Percentiles rank a stretch among this genome's conserved stretches.
These are phyloP conservation scores for Brassica incana DNA, from an alignment of 345 rosid genomes.

Conservation along the genomic window DNA sequence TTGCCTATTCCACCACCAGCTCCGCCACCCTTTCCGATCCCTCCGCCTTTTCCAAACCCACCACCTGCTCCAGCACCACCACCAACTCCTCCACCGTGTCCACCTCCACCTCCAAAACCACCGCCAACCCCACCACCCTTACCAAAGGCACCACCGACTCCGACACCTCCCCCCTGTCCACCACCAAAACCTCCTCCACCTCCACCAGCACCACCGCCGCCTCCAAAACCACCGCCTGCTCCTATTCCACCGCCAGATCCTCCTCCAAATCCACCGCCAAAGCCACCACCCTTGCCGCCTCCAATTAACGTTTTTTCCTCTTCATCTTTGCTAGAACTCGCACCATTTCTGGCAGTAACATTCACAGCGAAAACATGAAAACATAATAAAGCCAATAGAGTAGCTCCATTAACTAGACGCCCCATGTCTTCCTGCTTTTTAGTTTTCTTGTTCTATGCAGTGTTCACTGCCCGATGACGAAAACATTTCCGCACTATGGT, in stretches of 20 bases:
- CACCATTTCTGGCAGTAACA: constrained; percentile 47
- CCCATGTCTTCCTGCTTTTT: constrained; percentile 38
- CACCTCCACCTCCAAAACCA: constrained; percentile 44
- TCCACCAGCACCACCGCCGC: constrained; percentile 40
- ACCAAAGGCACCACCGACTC: constrained; percentile 36
- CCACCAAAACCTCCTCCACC: constrained; percentile 43
- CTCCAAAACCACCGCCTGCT: constrained; percentile 38
- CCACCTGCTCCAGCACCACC: constrained; percentile 34
- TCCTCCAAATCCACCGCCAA: constrained; percentile 45
- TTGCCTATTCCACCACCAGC: not conserved
- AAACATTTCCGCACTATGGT: not conserved
- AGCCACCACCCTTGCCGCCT: constrained; percentile 42
- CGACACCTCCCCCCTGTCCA: constrained; percentile 45
- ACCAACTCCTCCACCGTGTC: constrained; percentile 40
- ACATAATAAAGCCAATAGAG: constrained; percentile 50
- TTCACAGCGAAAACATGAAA: constrained; percentile 44
- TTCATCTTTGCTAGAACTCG: constrained; percentile 22
- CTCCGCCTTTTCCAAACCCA: constrained; percentile 30
- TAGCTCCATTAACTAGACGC: constrained; percentile 25
- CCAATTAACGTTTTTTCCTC: constrained; percentile 42
- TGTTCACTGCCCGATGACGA: constrained; percentile 37
- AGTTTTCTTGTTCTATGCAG: constrained; percentile 28
- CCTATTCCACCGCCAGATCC: constrained; percentile 45
- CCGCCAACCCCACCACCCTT: constrained; percentile 46
- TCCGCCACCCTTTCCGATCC: constrained; percentile 24